phyloP scores from a whole-genome alignment of 257 asterid species.

The Primulina eburnea region DNA sequence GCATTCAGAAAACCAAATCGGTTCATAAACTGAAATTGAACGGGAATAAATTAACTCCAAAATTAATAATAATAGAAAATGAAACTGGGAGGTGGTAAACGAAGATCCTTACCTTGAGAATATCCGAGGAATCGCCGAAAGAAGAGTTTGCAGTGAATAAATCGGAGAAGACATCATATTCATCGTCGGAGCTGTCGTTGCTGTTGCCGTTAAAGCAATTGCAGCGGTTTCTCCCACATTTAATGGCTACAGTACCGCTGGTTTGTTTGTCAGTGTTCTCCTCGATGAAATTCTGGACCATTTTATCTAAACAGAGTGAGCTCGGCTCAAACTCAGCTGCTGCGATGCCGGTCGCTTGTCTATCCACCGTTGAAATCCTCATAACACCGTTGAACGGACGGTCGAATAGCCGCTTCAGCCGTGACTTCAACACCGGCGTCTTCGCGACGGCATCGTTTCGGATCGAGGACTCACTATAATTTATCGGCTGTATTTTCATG shows the following conservation, averaged over 20 bases:
- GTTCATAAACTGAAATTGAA: conserved; percentile 4
- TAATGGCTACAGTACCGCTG: conserved; percentile 32
- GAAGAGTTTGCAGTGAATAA: conserved; percentile 42
- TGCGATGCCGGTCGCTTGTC: conserved; percentile 32
- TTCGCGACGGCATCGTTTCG: conserved; percentile 43
- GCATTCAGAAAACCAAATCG: conserved; percentile 23
- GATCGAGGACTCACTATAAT: conserved; percentile 40
- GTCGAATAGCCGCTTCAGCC: conserved; percentile 82
- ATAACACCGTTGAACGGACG: conserved; percentile 74
- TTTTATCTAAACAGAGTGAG: conserved; percentile 77
- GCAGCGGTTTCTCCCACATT: background rate
- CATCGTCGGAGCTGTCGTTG: conserved; percentile 86
- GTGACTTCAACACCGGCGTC: conserved; percentile 58
- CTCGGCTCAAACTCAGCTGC: conserved; percentile 74
- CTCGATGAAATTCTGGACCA: conserved; percentile 85
- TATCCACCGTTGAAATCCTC: conserved; percentile 56
- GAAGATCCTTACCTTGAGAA: conserved; percentile 56
- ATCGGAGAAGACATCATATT: conserved; percentile 46
- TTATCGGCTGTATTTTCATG: conserved; percentile 89
- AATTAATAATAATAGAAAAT: background rate
- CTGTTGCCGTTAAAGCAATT: conserved; percentile 43
- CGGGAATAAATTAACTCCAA: background rate
- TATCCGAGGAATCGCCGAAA: conserved; percentile 47
- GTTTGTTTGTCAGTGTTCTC: conserved; percentile 58
- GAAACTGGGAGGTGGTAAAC: background rate